phyloP scores from a whole-genome alignment of 2,329 filamentous ascomycete genomes.

The Phyllosticta citriasiana region DNA sequence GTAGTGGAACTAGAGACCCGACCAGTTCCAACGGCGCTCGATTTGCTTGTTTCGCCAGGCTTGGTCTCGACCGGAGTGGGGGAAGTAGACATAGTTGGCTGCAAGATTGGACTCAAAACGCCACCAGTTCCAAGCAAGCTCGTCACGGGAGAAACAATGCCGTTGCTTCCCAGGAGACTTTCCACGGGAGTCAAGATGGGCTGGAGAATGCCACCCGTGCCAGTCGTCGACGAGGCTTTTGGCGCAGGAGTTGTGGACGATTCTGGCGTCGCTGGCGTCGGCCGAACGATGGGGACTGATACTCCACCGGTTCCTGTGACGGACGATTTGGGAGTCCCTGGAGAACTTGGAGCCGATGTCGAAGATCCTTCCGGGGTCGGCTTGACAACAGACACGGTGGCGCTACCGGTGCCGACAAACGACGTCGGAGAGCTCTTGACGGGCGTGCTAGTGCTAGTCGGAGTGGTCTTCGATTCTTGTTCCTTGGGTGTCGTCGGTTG shows the following conservation, averaged over 20 bases:
- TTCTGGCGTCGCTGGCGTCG: neutral
- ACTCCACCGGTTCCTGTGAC: slow-evolving; percentile 6
- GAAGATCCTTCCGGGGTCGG: slow-evolving; percentile 1
- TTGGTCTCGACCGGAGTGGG: neutral
- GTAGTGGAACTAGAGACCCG: slow-evolving; percentile 6
- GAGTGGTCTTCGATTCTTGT: neutral
- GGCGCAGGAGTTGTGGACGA: neutral
- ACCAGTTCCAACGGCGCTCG: slow-evolving; percentile 7
- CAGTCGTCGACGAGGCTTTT: neutral
- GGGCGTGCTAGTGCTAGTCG: neutral
- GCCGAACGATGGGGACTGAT: slow-evolving; percentile 7
- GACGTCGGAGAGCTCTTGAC: neutral
- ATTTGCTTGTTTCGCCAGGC: neutral
- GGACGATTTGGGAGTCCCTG: neutral
- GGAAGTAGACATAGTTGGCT: neutral
- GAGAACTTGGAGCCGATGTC: neutral
- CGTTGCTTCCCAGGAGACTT: slow-evolving; percentile 1
- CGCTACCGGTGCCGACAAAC: slow-evolving; percentile 4
- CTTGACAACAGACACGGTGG: slow-evolving; percentile 1
- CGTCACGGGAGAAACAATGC: slow-evolving; percentile 4
- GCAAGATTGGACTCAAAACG: neutral
- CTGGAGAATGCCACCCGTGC: slow-evolving; percentile 2
- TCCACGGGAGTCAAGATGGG: slow-evolving; percentile 2
- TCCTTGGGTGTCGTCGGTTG: neutral
- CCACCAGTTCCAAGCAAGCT: slow-evolving; percentile 3